phyloP scores from a whole-genome alignment of 2,329 filamentous ascomycete species.

The Calonectria henricotiae region DNA sequence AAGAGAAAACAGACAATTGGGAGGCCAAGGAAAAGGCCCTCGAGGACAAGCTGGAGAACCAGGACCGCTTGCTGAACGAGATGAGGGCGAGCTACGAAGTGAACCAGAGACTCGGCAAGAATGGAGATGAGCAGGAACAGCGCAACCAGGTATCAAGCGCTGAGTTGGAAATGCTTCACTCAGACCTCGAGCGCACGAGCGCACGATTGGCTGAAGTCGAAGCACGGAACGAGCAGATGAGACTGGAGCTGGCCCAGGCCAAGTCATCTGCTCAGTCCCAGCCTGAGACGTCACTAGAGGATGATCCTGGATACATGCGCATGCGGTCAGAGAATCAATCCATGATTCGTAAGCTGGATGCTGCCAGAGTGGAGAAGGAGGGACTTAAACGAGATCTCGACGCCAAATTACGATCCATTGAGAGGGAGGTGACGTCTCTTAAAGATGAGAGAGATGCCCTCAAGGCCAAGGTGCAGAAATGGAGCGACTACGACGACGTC shows the following conservation, averaged over 20 bases:
- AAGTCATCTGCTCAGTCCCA: slow-evolving; percentile 79
- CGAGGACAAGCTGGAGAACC: slow-evolving; percentile 94
- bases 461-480: slow-evolving; percentile 87
- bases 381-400: slow-evolving; percentile 84
- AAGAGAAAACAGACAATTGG: slow-evolving; percentile 98
- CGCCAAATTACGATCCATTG: slow-evolving; percentile 81
- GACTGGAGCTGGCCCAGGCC: slow-evolving; percentile 90
- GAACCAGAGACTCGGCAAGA: slow-evolving; percentile 87
- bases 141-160: slow-evolving; percentile 83
- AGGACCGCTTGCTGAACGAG: slow-evolving; percentile 92
- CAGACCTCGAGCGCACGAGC: slow-evolving; percentile 92
- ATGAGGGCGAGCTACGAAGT: slow-evolving; percentile 98
- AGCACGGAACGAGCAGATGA: slow-evolving; percentile 92
- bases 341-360: slow-evolving; percentile 89
- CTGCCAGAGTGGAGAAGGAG: slow-evolving; percentile 87
- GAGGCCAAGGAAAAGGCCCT: slow-evolving; percentile 90
- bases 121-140: slow-evolving; percentile 74
- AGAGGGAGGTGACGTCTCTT: slow-evolving; percentile 82
- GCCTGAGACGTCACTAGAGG: slow-evolving; percentile 78
- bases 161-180: slow-evolving; percentile 93
- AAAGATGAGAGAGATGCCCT: slow-evolving; percentile 87
- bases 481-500: slow-evolving; percentile 95
- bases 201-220: slow-evolving; percentile 91
- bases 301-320: slow-evolving; percentile 90
- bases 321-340: slow-evolving; percentile 95